Percentiles rank a stretch among this genome's conserved stretches.
Conservation (phyloP, 2,329 filamentous ascomycete genomes). For the Coniochaeta sp. region DNA sequence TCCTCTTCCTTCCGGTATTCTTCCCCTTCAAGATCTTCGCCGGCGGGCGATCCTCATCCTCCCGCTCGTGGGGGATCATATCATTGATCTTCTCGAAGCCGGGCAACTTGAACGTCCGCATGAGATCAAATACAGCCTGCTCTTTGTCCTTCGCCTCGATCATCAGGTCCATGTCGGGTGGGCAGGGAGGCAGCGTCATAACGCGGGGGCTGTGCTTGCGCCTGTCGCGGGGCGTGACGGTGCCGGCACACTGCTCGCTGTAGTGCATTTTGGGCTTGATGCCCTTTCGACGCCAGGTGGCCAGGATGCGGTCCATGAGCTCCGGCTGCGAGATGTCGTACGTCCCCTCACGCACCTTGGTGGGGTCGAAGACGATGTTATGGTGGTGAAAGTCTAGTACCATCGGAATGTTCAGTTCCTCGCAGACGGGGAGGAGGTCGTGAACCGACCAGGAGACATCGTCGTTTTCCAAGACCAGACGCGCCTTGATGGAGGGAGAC, state of each 20-base stretch:
- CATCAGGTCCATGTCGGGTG: constrained; percentile 88
- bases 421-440: constrained; percentile 80
- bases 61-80: constrained; percentile 66
- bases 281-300: constrained; percentile 75
- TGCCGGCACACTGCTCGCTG: constrained; percentile 70
- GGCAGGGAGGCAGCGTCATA: constrained; percentile 71
- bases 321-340: constrained; percentile 59
- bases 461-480: constrained; percentile 88
- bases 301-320: constrained; percentile 68
- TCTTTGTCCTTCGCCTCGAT: constrained; percentile 98
- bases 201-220: constrained; percentile 83
- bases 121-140: constrained; percentile 89
- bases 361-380: constrained; percentile 80
- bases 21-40: constrained; percentile 30
- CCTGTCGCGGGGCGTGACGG: constrained; percentile 68
- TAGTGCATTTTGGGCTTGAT: constrained; percentile 98
- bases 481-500: constrained; percentile 63
- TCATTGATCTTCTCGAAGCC: constrained; percentile 71
- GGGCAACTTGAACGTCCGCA: constrained; percentile 79
- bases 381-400: constrained; percentile 94
- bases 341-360: constrained; percentile 72
- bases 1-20: constrained; percentile 25
- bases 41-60: constrained; percentile 62
- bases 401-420: constrained; percentile 88
- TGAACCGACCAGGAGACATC: constrained; percentile 92